Evolutionary conservation across 495 filamentous ascomycete genomes (phyloP).

Genomic region (Aspergillus sclerotiicarbonarius): DNA sequence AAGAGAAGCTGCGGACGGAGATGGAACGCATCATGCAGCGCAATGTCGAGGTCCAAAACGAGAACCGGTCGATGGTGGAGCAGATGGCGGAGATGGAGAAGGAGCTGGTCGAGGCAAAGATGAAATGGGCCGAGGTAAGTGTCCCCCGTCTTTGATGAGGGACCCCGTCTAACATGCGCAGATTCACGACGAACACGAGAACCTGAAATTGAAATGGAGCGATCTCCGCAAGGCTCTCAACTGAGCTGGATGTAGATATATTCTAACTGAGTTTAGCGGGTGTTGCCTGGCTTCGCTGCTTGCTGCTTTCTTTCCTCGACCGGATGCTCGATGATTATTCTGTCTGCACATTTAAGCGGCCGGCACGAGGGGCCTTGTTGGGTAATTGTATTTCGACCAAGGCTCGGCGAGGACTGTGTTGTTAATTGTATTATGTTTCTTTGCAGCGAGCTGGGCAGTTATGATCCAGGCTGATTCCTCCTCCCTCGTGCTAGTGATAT

Average conservation of each 20-base stretch:
- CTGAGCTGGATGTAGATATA: slow-evolving; percentile 29
- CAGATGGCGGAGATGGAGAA: slow-evolving; percentile 93
- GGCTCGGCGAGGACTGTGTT: slow-evolving; percentile 16
- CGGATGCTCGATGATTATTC: not conserved
- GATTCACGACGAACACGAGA: slow-evolving; percentile 67
- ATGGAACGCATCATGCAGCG: slow-evolving; percentile 91
- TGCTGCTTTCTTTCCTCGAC: not conserved
- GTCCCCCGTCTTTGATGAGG: not conserved
- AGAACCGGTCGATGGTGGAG: slow-evolving; percentile 86
- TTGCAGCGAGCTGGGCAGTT: slow-evolving; percentile 6
- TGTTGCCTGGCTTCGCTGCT: slow-evolving; percentile 9
- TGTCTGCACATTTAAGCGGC: slow-evolving; percentile 20
- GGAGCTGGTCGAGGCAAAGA: slow-evolving; percentile 87
- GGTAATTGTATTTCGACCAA: slow-evolving; percentile 14
- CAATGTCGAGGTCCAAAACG: slow-evolving; percentile 91
- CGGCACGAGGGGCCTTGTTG: slow-evolving; percentile 3
- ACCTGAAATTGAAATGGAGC: slow-evolving; percentile 73
- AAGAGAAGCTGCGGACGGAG: slow-evolving; percentile 75
- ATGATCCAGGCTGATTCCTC: not conserved
- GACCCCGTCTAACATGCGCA: slow-evolving; percentile 19
- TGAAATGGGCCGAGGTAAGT: slow-evolving; percentile 87
- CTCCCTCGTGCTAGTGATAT: not conserved
- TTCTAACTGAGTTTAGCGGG: slow-evolving; percentile 11
- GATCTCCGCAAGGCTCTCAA: slow-evolving; percentile 72
- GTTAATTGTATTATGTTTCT: slow-evolving; percentile 21